These are phyloP conservation scores for Cercospora berteroae DNA, from an alignment of 2,329 filamentous ascomycete species.

Conservation along the genomic window DNA sequence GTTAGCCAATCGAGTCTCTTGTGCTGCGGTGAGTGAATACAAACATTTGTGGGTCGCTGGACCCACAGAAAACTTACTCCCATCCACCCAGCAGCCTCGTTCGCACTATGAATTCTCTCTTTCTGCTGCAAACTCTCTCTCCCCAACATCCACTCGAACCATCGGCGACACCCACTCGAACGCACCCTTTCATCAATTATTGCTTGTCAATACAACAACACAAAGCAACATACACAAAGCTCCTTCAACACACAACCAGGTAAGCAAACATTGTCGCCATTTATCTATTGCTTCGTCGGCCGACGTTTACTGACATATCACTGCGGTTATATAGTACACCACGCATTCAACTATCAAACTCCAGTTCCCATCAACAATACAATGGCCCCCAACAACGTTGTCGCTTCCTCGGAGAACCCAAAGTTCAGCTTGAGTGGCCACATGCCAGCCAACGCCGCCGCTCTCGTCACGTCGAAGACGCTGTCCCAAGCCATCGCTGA, in stretches of 20 bases:
- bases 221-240: not conserved
- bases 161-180: not conserved
- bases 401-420: not conserved
- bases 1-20: not conserved
- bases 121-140: not conserved
- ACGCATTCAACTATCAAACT: not conserved
- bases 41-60: not conserved
- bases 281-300: not conserved
- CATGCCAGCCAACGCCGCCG: not conserved
- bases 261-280: not conserved
- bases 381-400: not conserved
- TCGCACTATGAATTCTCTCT: not conserved
- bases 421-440: not conserved
- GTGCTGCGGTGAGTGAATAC: not conserved
- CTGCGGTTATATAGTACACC: not conserved
- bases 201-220: not conserved
- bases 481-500: not conserved
- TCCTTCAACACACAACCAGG: not conserved
- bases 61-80: not conserved
- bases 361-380: not conserved
- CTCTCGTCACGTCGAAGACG: not conserved
- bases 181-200: not conserved
- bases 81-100: not conserved
- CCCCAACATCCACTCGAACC: not conserved
- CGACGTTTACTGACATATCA: not conserved